phyloP scores from a whole-genome alignment of 805 yeast genomes.

The Candida vaughaniae region DNA sequence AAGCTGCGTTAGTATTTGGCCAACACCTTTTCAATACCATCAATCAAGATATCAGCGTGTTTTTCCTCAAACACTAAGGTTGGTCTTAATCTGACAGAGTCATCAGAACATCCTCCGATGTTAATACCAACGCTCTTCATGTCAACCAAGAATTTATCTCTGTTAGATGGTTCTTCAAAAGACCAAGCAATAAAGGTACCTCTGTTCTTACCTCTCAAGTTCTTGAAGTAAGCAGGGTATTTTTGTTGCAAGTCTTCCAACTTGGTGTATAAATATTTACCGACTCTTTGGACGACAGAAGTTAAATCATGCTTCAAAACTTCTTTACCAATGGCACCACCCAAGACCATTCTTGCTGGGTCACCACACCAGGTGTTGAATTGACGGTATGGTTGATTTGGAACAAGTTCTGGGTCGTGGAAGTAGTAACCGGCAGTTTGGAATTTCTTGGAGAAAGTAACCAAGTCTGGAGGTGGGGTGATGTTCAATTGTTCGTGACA shows the following conservation, averaged over 20 bases:
- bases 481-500: slow-evolving; percentile 84
- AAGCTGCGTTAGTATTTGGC: slow-evolving; percentile 22
- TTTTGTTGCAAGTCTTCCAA: slow-evolving; percentile 52
- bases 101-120: slow-evolving; percentile 83
- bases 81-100: slow-evolving; percentile 79
- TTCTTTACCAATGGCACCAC: slow-evolving; percentile 71
- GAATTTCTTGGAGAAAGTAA: slow-evolving; percentile 84
- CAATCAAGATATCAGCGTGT: slow-evolving; percentile 69
- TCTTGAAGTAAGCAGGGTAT: slow-evolving; percentile 59
- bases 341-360: slow-evolving; percentile 75
- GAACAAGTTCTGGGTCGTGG: slow-evolving; percentile 70
- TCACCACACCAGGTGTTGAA: slow-evolving; percentile 95
- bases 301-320: slow-evolving; percentile 59
- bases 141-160: slow-evolving; percentile 61
- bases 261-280: slow-evolving; percentile 60
- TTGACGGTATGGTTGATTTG: slow-evolving; percentile 80
- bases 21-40: slow-evolving; percentile 38
- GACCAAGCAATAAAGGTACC: slow-evolving; percentile 74
- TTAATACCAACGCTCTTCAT: slow-evolving; percentile 69
- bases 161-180: slow-evolving; percentile 42
- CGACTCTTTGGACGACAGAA: slow-evolving; percentile 56
- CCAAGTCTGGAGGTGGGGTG: slow-evolving; percentile 75
- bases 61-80: slow-evolving; percentile 73
- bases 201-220: slow-evolving; percentile 61
- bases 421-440: slow-evolving; percentile 88